phyloP scores from a whole-genome alignment of 176 grass and related monocot genomes.

The Echinochloa phyllopogon region DNA sequence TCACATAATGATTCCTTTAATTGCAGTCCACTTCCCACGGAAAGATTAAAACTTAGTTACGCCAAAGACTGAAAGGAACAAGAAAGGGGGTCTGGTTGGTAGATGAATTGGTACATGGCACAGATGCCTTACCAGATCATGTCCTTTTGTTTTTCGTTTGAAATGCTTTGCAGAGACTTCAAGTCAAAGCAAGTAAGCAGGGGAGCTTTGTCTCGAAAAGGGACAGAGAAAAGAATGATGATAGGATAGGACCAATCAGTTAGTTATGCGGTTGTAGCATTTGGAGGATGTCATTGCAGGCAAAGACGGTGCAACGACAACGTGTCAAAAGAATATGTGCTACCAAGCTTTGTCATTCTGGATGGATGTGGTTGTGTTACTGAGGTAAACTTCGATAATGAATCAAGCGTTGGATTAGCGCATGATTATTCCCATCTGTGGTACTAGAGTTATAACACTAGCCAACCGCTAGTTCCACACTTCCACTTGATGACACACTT shows the following conservation, averaged over 20 bases:
- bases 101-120: neutral
- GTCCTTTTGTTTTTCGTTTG: neutral
- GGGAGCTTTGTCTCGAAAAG: conserved; percentile 22
- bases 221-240: neutral
- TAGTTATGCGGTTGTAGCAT: neutral
- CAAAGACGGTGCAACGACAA: neutral
- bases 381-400: too few relatives aligned
- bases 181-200: conserved; percentile 47
- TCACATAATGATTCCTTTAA: conserved; percentile 1
- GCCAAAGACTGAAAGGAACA: neutral
- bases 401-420: too few relatives aligned
- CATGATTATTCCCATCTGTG: too few relatives aligned
- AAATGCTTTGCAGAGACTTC: conserved; percentile 37
- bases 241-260: neutral
- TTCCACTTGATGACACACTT: too few relatives aligned
- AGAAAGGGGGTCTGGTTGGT: conserved; percentile 3
- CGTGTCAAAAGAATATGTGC: neutral
- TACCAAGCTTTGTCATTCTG: neutral
- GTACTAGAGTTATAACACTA: too few relatives aligned
- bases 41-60: neutral
- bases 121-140: conserved; percentile 17
- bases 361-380: too few relatives aligned
- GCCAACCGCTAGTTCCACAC: too few relatives aligned
- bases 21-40: neutral
- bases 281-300: neutral